Conservation (phyloP, 208 protist species). For the Wallacemonas collosoma region DNA sequence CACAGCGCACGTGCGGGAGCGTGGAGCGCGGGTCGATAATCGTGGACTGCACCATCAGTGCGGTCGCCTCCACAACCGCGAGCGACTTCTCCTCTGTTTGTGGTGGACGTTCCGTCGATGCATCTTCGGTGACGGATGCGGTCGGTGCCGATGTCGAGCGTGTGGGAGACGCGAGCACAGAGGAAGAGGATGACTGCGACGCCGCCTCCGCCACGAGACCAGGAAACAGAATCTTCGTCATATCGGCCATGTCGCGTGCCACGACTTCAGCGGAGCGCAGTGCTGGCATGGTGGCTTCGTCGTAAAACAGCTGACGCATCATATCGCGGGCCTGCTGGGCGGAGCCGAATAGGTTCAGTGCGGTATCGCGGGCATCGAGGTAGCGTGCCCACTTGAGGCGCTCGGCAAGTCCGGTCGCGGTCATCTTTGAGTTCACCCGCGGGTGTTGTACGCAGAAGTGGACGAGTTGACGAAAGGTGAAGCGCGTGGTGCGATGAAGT, state of each 20-base stretch:
- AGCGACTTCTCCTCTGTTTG: neutral
- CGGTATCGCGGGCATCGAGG: constrained; percentile 83
- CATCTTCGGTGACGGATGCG: too few relatives aligned
- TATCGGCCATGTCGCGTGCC: constrained; percentile 70
- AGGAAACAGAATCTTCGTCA: constrained; percentile 49
- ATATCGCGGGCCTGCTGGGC: constrained; percentile 77
- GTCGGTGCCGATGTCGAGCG: too few relatives aligned
- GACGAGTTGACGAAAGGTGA: constrained; percentile 65
- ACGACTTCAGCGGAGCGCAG: constrained; percentile 69
- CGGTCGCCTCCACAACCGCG: neutral
- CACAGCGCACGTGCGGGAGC: constrained; percentile 63
- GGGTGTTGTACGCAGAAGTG: constrained; percentile 78
- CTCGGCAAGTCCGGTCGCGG: constrained; percentile 64
- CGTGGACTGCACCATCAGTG: constrained; percentile 23
- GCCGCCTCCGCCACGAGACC: neutral
- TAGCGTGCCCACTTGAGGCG: constrained; percentile 79
- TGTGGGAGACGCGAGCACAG: too few relatives aligned
- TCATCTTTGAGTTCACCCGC: constrained; percentile 76
- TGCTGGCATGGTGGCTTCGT: constrained; percentile 67
- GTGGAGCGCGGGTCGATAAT: constrained; percentile 47
- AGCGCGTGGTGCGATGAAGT: constrained; percentile 44
- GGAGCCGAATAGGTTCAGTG: constrained; percentile 86
- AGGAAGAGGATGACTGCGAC: neutral
- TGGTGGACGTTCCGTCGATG: neutral
- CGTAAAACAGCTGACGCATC: constrained; percentile 89